Evolutionary conservation across 2,329 filamentous ascomycete genomes (phyloP), one percentile per base, ranked within the genome.

Genomic region (Ophiostoma sp.): DNA sequence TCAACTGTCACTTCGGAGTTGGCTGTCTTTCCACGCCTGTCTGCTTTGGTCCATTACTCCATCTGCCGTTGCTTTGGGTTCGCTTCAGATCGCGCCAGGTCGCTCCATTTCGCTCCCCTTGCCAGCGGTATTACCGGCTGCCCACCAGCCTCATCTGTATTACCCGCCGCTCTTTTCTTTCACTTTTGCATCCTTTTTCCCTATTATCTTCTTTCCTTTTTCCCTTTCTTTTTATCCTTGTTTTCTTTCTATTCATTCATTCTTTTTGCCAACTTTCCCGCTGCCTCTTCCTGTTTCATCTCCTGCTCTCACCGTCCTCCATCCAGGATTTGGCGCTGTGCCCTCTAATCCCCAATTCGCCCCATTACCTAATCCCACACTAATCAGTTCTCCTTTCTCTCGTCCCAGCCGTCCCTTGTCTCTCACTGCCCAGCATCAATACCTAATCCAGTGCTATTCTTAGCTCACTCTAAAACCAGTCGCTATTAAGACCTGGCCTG

Each of bases 401-500:
- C n/a, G 12, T n/a, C 49, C 49, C 27, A n/a, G n/a, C 12, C 27
- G 49, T 18, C 49, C 49, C 49, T 55, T n/a, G 14, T 55, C 45
- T 55, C 49, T 55, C 49, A 55, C 49, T 55, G 18, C 49, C 49
- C 49, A 55, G 49, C 27, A 55, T 55, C 49, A 55, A 27, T 55
- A 52, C n/a, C 47, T 4, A 18, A 27, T n/a, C 38, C 36, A 62
- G 27, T 3, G 12, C 58, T 62, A 62, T 62, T 62, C 58, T 62
- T 62, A 62, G 58, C 58, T 62, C 58, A 16, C 38, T 38, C 58
- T 62, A 52, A 52, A 52, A 52, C 47, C 47, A 18, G 47, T 52
- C 47, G n/a, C 27, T 27, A 27, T 27, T 27, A 27, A 27, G 27
- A n/a, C 47, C 45, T 47, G 47, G 16, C 18, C 18, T 52, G 47